Evolutionary conservation across 257 asterid species (phyloP).

Genomic region (Jacaranda mimosifolia): DNA sequence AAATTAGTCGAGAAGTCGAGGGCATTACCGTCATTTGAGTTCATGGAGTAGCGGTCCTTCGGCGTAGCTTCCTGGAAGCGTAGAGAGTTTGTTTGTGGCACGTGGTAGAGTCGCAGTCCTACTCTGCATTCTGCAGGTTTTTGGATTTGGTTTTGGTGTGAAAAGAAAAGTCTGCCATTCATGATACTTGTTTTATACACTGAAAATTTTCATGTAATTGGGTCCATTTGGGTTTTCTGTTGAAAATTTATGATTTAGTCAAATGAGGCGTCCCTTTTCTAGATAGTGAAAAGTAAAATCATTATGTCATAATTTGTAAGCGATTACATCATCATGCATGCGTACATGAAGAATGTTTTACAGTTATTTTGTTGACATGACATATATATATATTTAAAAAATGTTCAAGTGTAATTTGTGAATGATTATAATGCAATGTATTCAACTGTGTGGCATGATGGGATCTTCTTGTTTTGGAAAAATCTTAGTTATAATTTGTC

Average conservation of each 20-base stretch:
- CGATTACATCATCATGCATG: too few species aligned
- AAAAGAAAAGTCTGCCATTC: slow-evolving; percentile 15
- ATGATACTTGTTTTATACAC: not conserved
- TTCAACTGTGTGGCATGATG: not conserved
- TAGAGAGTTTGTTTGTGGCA: not conserved
- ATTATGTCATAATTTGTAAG: too few species aligned
- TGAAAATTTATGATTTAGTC: not conserved
- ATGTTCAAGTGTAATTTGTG: too few species aligned
- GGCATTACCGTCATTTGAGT: slow-evolving; percentile 32
- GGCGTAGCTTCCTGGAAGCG: not conserved
- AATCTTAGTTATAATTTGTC: not conserved
- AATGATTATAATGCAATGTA: too few species aligned
- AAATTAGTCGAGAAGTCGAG: slow-evolving; percentile 11
- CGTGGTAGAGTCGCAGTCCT: not conserved
- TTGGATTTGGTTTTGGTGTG: not conserved
- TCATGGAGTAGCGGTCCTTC: not conserved
- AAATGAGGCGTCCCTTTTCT: too few species aligned
- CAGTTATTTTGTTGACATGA: too few species aligned
- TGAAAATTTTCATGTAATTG: not conserved
- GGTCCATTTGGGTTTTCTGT: not conserved
- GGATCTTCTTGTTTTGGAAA: not conserved
- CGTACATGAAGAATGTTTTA: too few species aligned
- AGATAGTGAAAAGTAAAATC: not conserved
- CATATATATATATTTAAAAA: too few species aligned
- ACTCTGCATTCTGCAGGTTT: not conserved